phyloP scores from a whole-genome alignment of 805 yeast genomes.

The Yarrowia sp. region DNA sequence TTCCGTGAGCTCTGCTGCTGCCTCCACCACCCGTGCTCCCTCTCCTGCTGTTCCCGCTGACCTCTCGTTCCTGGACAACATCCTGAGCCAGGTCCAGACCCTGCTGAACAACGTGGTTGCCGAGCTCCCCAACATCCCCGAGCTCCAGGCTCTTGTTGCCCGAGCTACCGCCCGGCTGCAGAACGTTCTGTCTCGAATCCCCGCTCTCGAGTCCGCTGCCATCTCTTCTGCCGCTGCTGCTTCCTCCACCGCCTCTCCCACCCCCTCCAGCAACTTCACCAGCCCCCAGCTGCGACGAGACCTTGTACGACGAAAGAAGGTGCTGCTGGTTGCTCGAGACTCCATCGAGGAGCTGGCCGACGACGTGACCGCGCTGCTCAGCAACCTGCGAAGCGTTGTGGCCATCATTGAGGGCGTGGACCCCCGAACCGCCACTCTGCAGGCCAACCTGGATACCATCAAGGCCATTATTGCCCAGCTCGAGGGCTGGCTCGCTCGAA shows the following conservation, averaged over 20 bases:
- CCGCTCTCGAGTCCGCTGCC: background rate
- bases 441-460: background rate
- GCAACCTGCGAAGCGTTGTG: background rate
- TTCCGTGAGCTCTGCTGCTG: background rate
- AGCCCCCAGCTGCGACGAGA: slow-evolving; percentile 1
- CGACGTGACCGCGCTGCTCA: background rate
- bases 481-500: background rate
- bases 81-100: background rate
- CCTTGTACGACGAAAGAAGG: background rate
- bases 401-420: background rate
- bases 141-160: background rate
- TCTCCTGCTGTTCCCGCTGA: background rate
- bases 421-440: background rate
- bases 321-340: background rate
- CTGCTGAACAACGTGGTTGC: background rate
- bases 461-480: background rate
- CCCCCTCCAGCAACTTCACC: slow-evolving; percentile 5
- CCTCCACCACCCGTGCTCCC: background rate
- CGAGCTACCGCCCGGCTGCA: background rate
- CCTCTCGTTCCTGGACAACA: background rate
- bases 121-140: background rate
- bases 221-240: background rate
- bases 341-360: background rate
- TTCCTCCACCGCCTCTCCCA: background rate
- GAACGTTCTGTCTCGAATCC: background rate